These are phyloP conservation scores for Raphanus hybrid DNA, from an alignment of 441 rosid genomes.

Conservation along the genomic window DNA sequence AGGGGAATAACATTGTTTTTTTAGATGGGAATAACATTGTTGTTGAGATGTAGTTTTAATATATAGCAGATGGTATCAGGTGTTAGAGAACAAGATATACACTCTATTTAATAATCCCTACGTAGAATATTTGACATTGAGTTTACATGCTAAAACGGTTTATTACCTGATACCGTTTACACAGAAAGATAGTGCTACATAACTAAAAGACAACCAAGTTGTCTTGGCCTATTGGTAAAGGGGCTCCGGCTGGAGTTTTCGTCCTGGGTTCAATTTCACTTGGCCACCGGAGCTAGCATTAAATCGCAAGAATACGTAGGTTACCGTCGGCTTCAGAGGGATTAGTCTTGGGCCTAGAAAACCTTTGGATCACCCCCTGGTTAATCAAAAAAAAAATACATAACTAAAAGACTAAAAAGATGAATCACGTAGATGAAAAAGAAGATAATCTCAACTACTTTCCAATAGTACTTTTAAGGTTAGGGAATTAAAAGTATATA, in stretches of 20 bases:
- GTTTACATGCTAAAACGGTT: constrained; percentile 15
- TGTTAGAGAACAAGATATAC: background rate
- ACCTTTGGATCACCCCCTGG: too few relatives aligned
- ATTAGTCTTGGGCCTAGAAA: too few relatives aligned
- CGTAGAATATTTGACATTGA: constrained; percentile 1
- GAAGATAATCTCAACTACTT: constrained; percentile 23
- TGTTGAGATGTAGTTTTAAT: background rate
- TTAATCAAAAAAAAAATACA: too few relatives aligned
- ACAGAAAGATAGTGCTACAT: constrained; percentile 9
- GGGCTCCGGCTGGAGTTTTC: too few relatives aligned
- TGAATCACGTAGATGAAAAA: constrained; percentile 23
- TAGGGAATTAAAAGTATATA: constrained; percentile 17
- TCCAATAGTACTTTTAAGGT: constrained; percentile 30
- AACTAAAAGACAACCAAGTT: constrained; percentile 5
- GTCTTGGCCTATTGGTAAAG: too few relatives aligned
- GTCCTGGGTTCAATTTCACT: too few relatives aligned
- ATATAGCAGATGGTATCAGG: background rate
- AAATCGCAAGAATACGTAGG: too few relatives aligned
- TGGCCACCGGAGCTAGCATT: too few relatives aligned
- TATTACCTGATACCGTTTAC: constrained; percentile 17
- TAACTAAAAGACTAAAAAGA: constrained; percentile 15
- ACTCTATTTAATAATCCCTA: background rate
- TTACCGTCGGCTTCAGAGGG: too few relatives aligned
- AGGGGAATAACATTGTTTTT: background rate
- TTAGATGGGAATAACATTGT: background rate